Evolutionary conservation across 2,329 filamentous ascomycete genomes (phyloP).

Genomic region (Lasiodiplodia sp.): DNA sequence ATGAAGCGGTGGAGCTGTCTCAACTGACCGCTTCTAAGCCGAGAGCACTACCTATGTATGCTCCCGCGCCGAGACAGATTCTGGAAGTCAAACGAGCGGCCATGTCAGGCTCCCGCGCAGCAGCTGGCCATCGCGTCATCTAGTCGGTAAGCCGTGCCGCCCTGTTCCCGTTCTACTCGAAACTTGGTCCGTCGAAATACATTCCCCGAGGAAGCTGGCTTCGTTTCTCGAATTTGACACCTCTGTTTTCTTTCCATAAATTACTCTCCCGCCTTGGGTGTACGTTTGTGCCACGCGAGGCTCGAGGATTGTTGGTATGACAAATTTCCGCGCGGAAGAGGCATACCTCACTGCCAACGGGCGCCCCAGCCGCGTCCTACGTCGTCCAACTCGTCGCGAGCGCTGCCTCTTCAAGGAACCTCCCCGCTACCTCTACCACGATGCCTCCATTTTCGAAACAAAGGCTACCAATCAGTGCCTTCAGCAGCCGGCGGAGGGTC

Average conservation of each 20-base stretch:
- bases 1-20: constrained; percentile 18
- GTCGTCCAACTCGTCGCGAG: not conserved
- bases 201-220: not conserved
- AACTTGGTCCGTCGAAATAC: not conserved
- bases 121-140: not conserved
- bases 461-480: not conserved
- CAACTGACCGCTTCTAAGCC: constrained; percentile 23
- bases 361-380: constrained; percentile 7
- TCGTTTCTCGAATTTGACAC: not conserved
- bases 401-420: not conserved
- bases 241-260: not conserved
- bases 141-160: not conserved
- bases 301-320: constrained; percentile 15
- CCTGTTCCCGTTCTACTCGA: not conserved
- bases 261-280: not conserved
- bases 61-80: constrained; percentile 20
- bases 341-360: not conserved
- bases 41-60: constrained; percentile 18
- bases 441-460: not conserved
- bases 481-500: no score
- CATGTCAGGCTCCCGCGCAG: not conserved
- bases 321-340: constrained; percentile 2
- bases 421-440: not conserved
- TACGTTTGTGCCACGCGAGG: not conserved
- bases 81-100: constrained; percentile 14